Conservation (phyloP, 164 flowering plant species). For the Magnolia sinica region DNA sequence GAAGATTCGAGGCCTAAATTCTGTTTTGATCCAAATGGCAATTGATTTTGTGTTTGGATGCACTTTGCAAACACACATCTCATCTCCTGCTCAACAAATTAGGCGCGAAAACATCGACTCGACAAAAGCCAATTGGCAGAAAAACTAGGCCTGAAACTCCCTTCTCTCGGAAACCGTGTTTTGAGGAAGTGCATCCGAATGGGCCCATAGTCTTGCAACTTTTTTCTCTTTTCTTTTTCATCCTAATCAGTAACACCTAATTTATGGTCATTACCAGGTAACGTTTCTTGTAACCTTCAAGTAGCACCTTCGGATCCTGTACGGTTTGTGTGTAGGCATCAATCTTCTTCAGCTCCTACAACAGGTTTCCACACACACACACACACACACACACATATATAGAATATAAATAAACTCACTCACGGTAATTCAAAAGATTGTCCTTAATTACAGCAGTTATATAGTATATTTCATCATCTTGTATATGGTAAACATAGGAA, state of each 20-base stretch:
- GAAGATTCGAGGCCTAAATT: too few relatives aligned
- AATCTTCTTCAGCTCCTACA: constrained; percentile 18
- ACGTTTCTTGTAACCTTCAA: constrained; percentile 6
- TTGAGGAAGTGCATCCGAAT: too few relatives aligned
- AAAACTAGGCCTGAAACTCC: too few relatives aligned
- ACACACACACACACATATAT: too few relatives aligned
- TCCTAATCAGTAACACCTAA: background rate
- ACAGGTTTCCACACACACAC: background rate
- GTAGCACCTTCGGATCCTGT: constrained; percentile 13
- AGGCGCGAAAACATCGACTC: too few relatives aligned
- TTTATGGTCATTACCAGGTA: constrained; percentile 1
- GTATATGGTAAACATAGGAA: background rate
- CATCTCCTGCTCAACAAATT: too few relatives aligned
- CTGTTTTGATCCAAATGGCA: too few relatives aligned
- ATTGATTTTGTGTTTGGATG: too few relatives aligned
- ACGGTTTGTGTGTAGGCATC: constrained; percentile 16
- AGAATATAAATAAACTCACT: background rate
- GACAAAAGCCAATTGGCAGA: too few relatives aligned
- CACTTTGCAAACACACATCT: too few relatives aligned
- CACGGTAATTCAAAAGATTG: background rate
- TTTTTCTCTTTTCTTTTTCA: too few relatives aligned
- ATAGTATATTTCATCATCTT: background rate
- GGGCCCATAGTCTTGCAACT: background rate
- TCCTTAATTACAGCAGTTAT: background rate
- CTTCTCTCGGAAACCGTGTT: too few relatives aligned